phyloP scores from a whole-genome alignment of 352 stramenopile species.

The Globisporangium radiosum region DNA sequence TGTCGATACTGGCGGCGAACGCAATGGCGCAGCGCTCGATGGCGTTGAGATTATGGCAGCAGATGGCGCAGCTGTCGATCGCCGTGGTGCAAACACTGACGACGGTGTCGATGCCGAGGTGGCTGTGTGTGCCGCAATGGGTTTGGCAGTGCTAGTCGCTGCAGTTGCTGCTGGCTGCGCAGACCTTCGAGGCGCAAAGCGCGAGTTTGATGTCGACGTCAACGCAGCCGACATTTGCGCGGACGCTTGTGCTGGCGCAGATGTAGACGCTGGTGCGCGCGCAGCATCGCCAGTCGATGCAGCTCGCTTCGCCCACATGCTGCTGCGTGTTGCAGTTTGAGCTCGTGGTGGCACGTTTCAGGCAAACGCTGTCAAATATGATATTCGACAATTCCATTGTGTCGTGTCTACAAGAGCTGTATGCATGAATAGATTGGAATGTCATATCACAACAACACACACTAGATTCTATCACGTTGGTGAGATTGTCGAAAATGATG shows the following conservation, averaged over 20 bases:
- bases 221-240: neutral
- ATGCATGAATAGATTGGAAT: neutral
- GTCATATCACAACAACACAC: conserved; percentile 1
- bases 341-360: neutral
- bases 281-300: neutral
- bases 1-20: neutral
- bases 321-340: neutral
- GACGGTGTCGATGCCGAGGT: neutral
- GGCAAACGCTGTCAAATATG: no score
- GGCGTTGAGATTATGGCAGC: neutral
- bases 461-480: no score
- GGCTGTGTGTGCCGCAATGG: neutral
- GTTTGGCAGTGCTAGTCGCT: neutral
- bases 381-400: no score
- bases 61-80: neutral
- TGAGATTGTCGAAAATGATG: neutral
- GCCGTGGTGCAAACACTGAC: conserved; percentile 7
- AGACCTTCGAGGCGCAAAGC: conserved; percentile 4
- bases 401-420: no score
- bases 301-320: conserved; percentile 34
- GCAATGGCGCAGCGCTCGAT: neutral
- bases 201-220: conserved; percentile 2
- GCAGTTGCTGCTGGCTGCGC: neutral
- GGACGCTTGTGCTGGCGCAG: conserved; percentile 4
- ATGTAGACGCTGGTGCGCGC: neutral